Percentiles rank a stretch among this genome's conserved stretches.
Conservation (phyloP, 2,329 filamentous ascomycete genomes). For the Aspergillus pseudoterreus region DNA sequence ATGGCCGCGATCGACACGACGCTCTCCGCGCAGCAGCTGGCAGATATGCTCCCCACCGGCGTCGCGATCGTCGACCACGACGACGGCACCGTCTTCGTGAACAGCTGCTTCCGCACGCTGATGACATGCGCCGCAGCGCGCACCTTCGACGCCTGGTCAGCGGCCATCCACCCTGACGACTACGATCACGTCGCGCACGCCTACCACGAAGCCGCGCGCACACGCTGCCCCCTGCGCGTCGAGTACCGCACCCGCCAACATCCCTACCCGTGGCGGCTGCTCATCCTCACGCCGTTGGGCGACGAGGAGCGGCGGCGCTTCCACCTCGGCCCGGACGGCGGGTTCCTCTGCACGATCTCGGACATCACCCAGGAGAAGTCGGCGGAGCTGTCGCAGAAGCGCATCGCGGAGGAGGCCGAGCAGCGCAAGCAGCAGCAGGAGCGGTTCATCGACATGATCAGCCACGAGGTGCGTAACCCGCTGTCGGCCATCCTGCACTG, state of each 20-base stretch:
- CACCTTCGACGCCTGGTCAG: constrained; percentile 14
- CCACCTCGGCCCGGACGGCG: constrained; percentile 2
- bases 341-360: constrained; percentile 54
- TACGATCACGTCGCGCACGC: constrained; percentile 9
- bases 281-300: constrained; percentile 15
- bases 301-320: constrained; percentile 10
- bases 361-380: constrained; percentile 84
- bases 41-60: constrained; percentile 22
- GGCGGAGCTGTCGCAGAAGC: constrained; percentile 75
- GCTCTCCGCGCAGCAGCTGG: constrained; percentile 22
- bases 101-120: constrained; percentile 18
- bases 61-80: constrained; percentile 18
- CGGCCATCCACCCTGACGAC: constrained; percentile 19
- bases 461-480: constrained; percentile 56
- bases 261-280: constrained; percentile 15
- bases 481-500: constrained; percentile 57
- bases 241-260: constrained; percentile 20
- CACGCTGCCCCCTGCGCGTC: constrained; percentile 13
- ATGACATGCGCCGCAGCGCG: constrained; percentile 2
- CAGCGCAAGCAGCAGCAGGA: constrained; percentile 77
- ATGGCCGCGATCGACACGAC: background rate
- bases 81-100: constrained; percentile 18
- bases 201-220: constrained; percentile 7
- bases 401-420: constrained; percentile 74
- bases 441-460: constrained; percentile 73